Conservation (phyloP, 495 filamentous ascomycete species). For the Xylaria intraflava region DNA sequence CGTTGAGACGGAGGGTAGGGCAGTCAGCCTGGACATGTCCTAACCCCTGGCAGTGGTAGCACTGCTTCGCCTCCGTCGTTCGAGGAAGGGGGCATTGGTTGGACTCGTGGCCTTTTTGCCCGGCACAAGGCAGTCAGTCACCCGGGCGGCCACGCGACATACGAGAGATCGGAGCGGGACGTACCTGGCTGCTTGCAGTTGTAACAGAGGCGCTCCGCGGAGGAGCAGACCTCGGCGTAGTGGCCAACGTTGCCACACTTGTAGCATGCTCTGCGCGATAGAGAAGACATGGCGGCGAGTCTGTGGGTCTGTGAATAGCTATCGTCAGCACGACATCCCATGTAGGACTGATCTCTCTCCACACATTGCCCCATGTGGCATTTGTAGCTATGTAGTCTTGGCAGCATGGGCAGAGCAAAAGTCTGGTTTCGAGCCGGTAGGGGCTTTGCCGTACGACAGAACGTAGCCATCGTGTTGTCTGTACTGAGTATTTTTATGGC, state of each 20-base stretch:
- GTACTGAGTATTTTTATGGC: too few species aligned
- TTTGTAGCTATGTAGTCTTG: conserved; percentile 29
- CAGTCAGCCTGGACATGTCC: conserved; percentile 99
- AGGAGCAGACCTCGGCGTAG: conserved; percentile 97
- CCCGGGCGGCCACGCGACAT: neutral
- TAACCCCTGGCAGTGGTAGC: conserved; percentile 98
- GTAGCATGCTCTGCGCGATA: conserved; percentile 97
- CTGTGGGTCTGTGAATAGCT: conserved; percentile 32
- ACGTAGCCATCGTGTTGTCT: neutral
- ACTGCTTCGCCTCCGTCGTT: conserved; percentile 98
- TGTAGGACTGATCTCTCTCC: conserved; percentile 23
- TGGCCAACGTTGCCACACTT: conserved; percentile 99
- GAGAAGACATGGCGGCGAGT: conserved; percentile 67
- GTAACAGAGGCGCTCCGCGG: conserved; percentile 95
- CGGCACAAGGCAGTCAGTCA: neutral
- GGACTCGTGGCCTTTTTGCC: conserved; percentile 79
- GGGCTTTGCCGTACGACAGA: neutral
- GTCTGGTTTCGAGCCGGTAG: neutral
- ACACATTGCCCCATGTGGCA: conserved; percentile 28
- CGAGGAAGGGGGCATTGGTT: conserved; percentile 93
- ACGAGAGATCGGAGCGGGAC: conserved; percentile 11
- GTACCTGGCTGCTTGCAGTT: conserved; percentile 96
- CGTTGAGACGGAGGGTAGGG: conserved; percentile 87
- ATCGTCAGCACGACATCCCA: conserved; percentile 33
- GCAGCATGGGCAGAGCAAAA: neutral